Evolutionary conservation across 1,139 yeast genomes (phyloP), one percentile per base, ranked within the genome.

Genomic region (Saccharomyces hybrid): DNA sequence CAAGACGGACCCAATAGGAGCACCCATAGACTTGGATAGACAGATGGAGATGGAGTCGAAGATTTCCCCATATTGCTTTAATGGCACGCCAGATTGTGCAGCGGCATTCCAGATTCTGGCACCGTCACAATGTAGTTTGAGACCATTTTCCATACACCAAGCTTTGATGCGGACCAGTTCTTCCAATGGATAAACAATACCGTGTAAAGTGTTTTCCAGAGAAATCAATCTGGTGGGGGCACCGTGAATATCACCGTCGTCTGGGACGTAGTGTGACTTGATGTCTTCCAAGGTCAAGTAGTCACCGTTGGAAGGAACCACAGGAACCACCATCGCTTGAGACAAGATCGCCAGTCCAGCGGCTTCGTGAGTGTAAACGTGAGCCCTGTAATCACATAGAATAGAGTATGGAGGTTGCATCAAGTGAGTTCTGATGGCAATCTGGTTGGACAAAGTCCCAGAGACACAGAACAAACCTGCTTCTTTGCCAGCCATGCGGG

Each of bases 61-160:
- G 62, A 83, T 74, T 59, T 80, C 76, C 65, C 96, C 88, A 70
- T 85, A 89, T 66, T 88, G 90, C 49, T 71, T 71, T 55, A 90
- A 72, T 11, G 88, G 73, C 46, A 88, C 76, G 7, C 87, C 90
- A 27, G 95, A 81, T 50, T 79, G 93, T 6, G 80, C 87, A 31
- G 84, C 76, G 1, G 97, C 97, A 67, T 91, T 89, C 95, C 96
- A 90, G 57, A 91, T 75, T 63, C 98, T 79, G n/a, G 98, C 98
- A 59, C 98, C 98, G 67, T 91, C 98, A 65, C 90, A 81, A 69
- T 91, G 98, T 64, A 90, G 73, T 61, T 75, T 78, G 58, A 90
- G 76, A 55, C 79, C 79, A 63, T 85, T 77, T 53, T 76, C 80
- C 57, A 78, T 74, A 61, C 96, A 89, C 76, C 88, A 89, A 55